These are phyloP conservation scores for Trametes cinnabarina DNA, from an alignment of 768 basidiomycete species.

Conservation along the genomic window DNA sequence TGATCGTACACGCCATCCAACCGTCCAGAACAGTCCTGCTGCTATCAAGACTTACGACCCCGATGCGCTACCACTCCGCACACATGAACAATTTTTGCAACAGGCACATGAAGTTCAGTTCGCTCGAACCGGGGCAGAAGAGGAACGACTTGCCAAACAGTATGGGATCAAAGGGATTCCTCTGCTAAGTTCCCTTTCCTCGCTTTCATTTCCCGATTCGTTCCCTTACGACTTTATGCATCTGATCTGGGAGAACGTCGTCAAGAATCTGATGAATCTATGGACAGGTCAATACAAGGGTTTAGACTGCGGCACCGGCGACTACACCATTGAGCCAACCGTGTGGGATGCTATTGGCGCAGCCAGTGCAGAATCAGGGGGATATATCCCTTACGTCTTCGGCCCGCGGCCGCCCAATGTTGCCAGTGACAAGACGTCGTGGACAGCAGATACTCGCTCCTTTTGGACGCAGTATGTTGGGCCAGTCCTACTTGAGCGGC, in stretches of 20 bases:
- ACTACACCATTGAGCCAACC: constrained; percentile 26
- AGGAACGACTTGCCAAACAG: constrained; percentile 15
- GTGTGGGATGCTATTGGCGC: constrained; percentile 45
- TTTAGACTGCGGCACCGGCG: constrained; percentile 30
- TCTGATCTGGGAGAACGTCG: constrained; percentile 43
- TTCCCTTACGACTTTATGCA: constrained; percentile 54
- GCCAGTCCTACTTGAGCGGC: constrained; percentile 36
- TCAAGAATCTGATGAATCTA: constrained; percentile 39
- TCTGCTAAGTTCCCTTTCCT: constrained; percentile 32
- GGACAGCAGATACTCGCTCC: constrained; percentile 39
- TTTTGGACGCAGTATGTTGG: constrained; percentile 42
- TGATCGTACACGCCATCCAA: constrained; percentile 23
- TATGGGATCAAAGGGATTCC: constrained; percentile 28
- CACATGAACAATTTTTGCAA: constrained; percentile 44
- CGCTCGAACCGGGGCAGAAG: background rate
- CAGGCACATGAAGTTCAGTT: constrained; percentile 23
- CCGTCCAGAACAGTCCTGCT: background rate
- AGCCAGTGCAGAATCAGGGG: constrained; percentile 30
- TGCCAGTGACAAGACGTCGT: constrained; percentile 25
- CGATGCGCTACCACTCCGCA: constrained; percentile 38
- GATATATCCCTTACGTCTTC: constrained; percentile 40
- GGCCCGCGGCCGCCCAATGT: constrained; percentile 37
- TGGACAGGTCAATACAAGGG: constrained; percentile 44
- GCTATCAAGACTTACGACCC: constrained; percentile 32
- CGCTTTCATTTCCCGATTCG: constrained; percentile 36